A percentile compares a stretch with the other conserved stretches of the same genome.
These are phyloP conservation scores for Botrytis sinoallii DNA, from an alignment of 2,329 filamentous ascomycete genomes.

Conservation along the genomic window DNA sequence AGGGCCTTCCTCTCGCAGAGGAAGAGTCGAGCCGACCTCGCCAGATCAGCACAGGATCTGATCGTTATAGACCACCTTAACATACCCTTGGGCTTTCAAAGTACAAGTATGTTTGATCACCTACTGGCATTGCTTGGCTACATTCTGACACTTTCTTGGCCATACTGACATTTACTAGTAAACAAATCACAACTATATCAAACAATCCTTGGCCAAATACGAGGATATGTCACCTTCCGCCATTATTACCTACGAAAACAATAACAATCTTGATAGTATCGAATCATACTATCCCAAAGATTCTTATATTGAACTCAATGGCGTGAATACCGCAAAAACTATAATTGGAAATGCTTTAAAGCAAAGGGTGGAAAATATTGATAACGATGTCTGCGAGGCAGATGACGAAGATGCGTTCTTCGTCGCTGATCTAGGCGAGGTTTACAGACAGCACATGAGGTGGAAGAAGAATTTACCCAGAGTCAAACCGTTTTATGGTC, in stretches of 20 bases:
- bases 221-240: constrained; percentile 67
- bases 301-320: constrained; percentile 34
- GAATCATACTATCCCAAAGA: constrained; percentile 34
- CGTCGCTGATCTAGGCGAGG: constrained; percentile 94
- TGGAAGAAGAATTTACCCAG: constrained; percentile 94
- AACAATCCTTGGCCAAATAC: constrained; percentile 27
- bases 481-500: constrained; percentile 95
- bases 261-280: constrained; percentile 33
- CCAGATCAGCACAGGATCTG: constrained; percentile 85
- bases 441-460: constrained; percentile 96
- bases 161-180: constrained; percentile 14
- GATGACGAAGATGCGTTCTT: constrained; percentile 98
- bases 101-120: constrained; percentile 26
- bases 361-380: constrained; percentile 76
- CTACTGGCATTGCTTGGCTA: background rate
- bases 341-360: constrained; percentile 85
- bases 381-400: constrained; percentile 82
- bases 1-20: constrained; percentile 99
- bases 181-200: constrained; percentile 19
- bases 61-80: constrained; percentile 96
- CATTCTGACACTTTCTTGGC: background rate
- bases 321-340: constrained; percentile 58
- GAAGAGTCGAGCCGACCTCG: constrained; percentile 99
- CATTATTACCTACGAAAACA: constrained; percentile 50
- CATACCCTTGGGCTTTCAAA: constrained; percentile 43